These are phyloP conservation scores for Azolla pinnata DNA, from an alignment of 75 land plant genomes.

Conservation along the genomic window DNA sequence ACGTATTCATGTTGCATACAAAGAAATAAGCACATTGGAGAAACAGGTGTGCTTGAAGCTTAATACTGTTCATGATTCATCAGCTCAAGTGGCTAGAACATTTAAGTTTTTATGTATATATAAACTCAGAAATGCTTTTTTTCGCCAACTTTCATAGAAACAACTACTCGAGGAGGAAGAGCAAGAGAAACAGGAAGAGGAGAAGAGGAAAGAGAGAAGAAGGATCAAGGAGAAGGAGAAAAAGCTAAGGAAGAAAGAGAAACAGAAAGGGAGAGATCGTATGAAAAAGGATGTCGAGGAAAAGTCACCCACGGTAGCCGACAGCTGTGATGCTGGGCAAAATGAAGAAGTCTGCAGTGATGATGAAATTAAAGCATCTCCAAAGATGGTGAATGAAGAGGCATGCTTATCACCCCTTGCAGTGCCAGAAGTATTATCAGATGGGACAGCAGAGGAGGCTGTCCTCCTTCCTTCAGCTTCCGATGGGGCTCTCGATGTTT, in stretches of 20 bases:
- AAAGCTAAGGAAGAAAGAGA: conserved; percentile 84
- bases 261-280: conserved; percentile 64
- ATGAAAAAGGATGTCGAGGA: conserved; percentile 42
- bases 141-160: conserved; percentile 33
- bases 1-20: conserved; percentile 95
- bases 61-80: not conserved
- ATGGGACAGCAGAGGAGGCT: not conserved
- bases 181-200: conserved; percentile 90
- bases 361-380: not conserved
- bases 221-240: conserved; percentile 88
- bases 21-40: conserved; percentile 89
- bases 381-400: not conserved
- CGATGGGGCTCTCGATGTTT: not conserved
- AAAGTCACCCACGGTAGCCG: conserved; percentile 15
- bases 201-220: conserved; percentile 80
- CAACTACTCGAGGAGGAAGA: conserved; percentile 99
- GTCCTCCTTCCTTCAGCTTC: not conserved
- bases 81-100: not conserved
- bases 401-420: too few species aligned
- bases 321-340: conserved; percentile 19
- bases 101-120: not conserved
- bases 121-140: not conserved
- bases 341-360: not conserved
- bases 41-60: conserved; percentile 58
- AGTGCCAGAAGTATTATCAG: not conserved